Percentiles rank a stretch among this genome's conserved stretches.
Evolutionary conservation across 2,329 filamentous ascomycete species (phyloP).

Genomic region (Colletotrichum musae): DNA sequence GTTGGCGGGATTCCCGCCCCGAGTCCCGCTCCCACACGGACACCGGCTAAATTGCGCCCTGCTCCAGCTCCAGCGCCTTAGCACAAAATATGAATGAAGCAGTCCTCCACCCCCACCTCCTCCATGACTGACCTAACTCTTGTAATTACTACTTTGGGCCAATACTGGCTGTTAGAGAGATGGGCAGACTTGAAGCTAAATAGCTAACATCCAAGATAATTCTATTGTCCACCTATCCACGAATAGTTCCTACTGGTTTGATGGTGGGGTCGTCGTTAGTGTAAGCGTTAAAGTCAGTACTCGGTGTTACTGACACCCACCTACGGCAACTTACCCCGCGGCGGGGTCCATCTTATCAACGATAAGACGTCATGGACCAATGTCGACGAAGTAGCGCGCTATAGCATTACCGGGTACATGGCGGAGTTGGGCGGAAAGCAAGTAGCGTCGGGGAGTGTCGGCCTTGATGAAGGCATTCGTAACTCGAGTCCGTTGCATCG

Average conservation of each 20-base stretch:
- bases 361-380: conserved; percentile 35
- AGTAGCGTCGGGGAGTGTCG: conserved; percentile 4
- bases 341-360: conserved; percentile 25
- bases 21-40: neutral
- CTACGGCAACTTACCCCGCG: conserved; percentile 23
- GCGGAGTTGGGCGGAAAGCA: neutral
- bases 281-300: conserved; percentile 12
- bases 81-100: neutral
- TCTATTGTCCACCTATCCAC: too few species aligned
- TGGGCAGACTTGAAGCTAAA: too few species aligned
- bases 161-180: neutral
- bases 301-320: too few species aligned
- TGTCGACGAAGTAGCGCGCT: neutral
- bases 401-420: neutral
- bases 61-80: neutral
- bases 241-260: too few species aligned
- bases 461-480: conserved; percentile 6
- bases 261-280: neutral
- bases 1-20: conserved; percentile 3
- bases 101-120: conserved; percentile 3
- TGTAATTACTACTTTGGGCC: conserved; percentile 23
- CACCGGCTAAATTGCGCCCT: conserved; percentile 11
- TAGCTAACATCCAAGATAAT: too few species aligned
- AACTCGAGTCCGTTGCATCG: neutral
- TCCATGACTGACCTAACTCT: conserved; percentile 4